Percentiles rank a stretch among this genome's conserved stretches.
Evolutionary conservation across 306 rosid genomes (phyloP).

Genomic region (Lablab purpureus): DNA sequence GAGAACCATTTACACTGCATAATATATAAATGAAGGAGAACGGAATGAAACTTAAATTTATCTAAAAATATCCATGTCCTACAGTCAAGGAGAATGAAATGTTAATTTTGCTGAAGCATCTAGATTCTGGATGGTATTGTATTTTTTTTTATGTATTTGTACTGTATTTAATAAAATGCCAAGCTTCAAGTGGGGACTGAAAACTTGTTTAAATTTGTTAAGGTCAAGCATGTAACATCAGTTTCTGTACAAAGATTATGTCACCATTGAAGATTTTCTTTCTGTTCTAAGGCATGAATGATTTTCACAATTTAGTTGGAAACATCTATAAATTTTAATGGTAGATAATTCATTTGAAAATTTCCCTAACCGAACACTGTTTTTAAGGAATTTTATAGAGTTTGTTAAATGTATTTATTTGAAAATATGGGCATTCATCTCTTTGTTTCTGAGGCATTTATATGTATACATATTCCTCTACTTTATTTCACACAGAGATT

Average conservation of each 20-base stretch:
- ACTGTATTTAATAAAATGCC: background rate
- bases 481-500: no score
- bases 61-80: constrained; percentile 2
- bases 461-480: no score
- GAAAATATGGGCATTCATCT: no score
- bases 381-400: constrained; percentile 32
- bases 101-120: constrained; percentile 14
- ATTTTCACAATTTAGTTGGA: constrained; percentile 5
- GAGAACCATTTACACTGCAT: constrained; percentile 1
- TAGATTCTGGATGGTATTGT: background rate
- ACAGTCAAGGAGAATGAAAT: background rate
- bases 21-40: background rate
- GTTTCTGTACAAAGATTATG: no score
- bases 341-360: background rate
- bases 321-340: constrained; percentile 17
- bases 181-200: background rate
- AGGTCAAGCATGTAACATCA: background rate
- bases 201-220: constrained; percentile 5
- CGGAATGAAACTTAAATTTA: background rate
- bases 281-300: constrained; percentile 7
- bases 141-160: no score
- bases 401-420: no score
- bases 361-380: constrained; percentile 12
- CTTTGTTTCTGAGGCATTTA: no score
- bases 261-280: background rate